phyloP scores from a whole-genome alignment of 768 basidiomycete species.

The Tulasnella sp. region DNA sequence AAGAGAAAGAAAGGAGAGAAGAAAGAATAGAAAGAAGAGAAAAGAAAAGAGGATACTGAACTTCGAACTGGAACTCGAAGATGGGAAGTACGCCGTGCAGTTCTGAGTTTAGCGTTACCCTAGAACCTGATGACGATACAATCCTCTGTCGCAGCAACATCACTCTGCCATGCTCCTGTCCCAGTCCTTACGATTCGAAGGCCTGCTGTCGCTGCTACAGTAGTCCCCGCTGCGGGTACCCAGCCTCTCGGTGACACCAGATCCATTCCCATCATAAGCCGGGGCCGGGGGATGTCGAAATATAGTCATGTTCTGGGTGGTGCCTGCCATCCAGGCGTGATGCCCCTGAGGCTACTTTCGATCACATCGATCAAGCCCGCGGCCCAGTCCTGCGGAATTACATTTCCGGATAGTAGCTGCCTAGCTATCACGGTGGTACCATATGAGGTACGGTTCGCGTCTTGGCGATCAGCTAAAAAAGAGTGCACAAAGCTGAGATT shows the following conservation, averaged over 20 bases:
- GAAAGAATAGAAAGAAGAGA: too few relatives aligned
- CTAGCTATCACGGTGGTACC: slow-evolving; percentile 57
- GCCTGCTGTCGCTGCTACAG: too few relatives aligned
- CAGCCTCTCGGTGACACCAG: not conserved
- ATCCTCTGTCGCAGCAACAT: too few relatives aligned
- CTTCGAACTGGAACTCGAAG: too few relatives aligned
- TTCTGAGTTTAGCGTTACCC: too few relatives aligned
- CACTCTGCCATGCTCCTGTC: too few relatives aligned
- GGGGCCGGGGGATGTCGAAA: too few relatives aligned
- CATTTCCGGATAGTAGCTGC: slow-evolving; percentile 64
- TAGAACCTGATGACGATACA: too few relatives aligned
- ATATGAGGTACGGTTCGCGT: slow-evolving; percentile 83
- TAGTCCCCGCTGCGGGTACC: not conserved
- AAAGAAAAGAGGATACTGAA: too few relatives aligned
- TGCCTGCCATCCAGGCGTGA: slow-evolving; percentile 3
- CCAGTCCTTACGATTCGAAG: too few relatives aligned
- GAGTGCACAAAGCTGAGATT: not conserved
- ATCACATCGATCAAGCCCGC: slow-evolving; percentile 58
- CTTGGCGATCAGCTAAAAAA: slow-evolving; percentile 63
- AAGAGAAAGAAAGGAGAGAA: too few relatives aligned
- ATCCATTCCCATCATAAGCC: not conserved
- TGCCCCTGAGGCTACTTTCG: slow-evolving; percentile 48
- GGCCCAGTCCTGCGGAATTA: slow-evolving; percentile 73
- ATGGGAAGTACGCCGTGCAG: too few relatives aligned
- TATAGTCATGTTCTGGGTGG: not conserved